phyloP scores from a whole-genome alignment of 768 basidiomycete genomes.

The Cystobasidium tubakii region DNA sequence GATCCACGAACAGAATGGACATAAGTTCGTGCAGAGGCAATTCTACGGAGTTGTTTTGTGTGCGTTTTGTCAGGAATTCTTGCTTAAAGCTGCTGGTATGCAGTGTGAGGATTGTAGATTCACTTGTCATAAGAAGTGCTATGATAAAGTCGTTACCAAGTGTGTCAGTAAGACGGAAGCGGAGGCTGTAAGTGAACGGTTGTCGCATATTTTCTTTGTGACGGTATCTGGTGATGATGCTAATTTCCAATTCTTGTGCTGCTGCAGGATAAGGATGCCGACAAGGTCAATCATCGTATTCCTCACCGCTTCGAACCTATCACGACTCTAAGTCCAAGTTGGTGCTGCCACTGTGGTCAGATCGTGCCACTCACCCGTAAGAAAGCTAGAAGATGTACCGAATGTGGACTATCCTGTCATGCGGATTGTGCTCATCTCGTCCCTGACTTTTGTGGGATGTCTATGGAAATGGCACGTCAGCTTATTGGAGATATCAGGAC shows the following conservation, averaged over 20 bases:
- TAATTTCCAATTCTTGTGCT: not conserved
- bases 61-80: conserved; percentile 94
- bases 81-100: conserved; percentile 84
- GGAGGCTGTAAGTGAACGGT: conserved; percentile 60
- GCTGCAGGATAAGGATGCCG: conserved; percentile 81
- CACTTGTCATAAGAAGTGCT: conserved; percentile 98
- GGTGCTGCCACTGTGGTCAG: conserved; percentile 96
- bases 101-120: conserved; percentile 99
- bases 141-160: conserved; percentile 97
- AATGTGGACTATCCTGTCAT: conserved; percentile 94
- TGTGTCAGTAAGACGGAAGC: conserved; percentile 96
- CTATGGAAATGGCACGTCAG: conserved; percentile 96
- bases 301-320: conserved; percentile 96
- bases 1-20: conserved; percentile 98
- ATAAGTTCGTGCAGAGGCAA: conserved; percentile 92
- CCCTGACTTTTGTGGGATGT: conserved; percentile 99
- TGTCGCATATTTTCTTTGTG: not conserved
- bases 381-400: conserved; percentile 90
- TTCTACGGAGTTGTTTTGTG: conserved; percentile 93
- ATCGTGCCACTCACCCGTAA: conserved; percentile 97
- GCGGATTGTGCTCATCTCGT: conserved; percentile 82
- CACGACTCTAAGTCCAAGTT: conserved; percentile 94
- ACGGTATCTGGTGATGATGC: not conserved
- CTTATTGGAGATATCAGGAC: conserved; percentile 80
- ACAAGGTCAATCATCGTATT: conserved; percentile 98